Evolutionary conservation across 805 yeast genomes (phyloP), one percentile per base, ranked within the genome.

Genomic region (Torulaspora delbrueckii): DNA sequence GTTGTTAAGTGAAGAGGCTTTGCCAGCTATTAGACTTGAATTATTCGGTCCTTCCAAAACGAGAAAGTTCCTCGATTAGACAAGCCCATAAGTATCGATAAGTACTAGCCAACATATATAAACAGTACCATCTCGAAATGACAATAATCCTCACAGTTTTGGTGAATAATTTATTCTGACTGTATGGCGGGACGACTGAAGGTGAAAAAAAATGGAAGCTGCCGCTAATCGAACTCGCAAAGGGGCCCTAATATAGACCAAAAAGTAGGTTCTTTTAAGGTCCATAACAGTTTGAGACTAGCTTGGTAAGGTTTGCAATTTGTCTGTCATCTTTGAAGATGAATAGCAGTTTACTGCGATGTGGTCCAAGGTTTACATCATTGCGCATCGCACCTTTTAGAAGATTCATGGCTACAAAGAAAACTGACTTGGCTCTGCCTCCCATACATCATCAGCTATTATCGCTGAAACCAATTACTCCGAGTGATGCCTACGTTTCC

Each of bases 21-120:
- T 93, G 56, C 99, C 99, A 40, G 95, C 90, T 45, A 81, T 93
- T 53, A 83, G 98, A 72, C 74, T 86, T 52, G 95, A 90, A 62
- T 72, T 91, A 63, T 93, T 89, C 63, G 96, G 96, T 51, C 81
- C 86, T 46, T 84, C 96, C 13, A 68, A 77, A 46, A 70, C 91
- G 45, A 86, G 98, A 78, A 87, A 86, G 75, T 91, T 86, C 77
- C 88, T 88, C 63, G 95, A 89, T 63, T 90, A 77, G 49, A 18
- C 26, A 27, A 23, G 14, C 33, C 18, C 24, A 24, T 32, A n/a
- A 22, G n/a, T 22, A 30, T 37, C 12, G 42, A 34, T 26, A 16
- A 30, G 24, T 39, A 32, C 27, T 14, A 22, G 25, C 35, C 42
- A 19, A 19, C 8, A 39, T 39, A 19, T 30, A 39, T 39, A 28